These are phyloP conservation scores for Sclerotinia minor DNA, from an alignment of 2,329 filamentous ascomycete species.

Conservation along the genomic window DNA sequence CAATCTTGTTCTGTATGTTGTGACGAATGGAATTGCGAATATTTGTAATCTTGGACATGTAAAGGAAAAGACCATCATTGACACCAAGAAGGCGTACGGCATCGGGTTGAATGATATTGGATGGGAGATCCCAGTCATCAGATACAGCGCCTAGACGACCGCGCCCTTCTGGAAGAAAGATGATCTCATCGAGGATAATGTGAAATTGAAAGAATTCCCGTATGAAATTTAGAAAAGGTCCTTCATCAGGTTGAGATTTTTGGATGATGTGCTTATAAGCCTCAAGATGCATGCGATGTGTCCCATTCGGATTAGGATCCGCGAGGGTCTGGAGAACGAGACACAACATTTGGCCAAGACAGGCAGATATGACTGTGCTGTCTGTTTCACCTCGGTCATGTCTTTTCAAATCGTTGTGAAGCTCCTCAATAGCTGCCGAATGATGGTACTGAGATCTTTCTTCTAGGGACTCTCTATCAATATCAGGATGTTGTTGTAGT, in stretches of 20 bases:
- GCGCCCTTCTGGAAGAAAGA: conserved; percentile 48
- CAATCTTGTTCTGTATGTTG: conserved; percentile 61
- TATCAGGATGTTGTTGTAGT: conserved; percentile 51
- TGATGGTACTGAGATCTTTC: conserved; percentile 58
- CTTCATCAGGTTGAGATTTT: conserved; percentile 59
- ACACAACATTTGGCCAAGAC: conserved; percentile 64
- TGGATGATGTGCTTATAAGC: conserved; percentile 73
- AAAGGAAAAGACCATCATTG: conserved; percentile 76
- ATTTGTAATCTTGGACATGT: conserved; percentile 75
- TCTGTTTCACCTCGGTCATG: conserved; percentile 45
- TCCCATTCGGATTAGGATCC: conserved; percentile 59
- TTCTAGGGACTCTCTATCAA: conserved; percentile 50
- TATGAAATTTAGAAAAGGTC: conserved; percentile 70
- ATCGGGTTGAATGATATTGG: conserved; percentile 34
- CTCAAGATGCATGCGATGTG: conserved; percentile 77
- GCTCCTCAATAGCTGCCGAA: conserved; percentile 55
- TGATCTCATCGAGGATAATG: conserved; percentile 63
- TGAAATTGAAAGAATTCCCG: conserved; percentile 85
- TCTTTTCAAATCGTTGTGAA: conserved; percentile 47
- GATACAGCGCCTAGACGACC: conserved; percentile 33
- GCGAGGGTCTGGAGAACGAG: conserved; percentile 58
- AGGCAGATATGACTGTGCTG: conserved; percentile 52
- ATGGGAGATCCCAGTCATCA: conserved; percentile 36
- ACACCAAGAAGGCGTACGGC: conserved; percentile 68
- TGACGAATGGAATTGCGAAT: conserved; percentile 73